phyloP scores from a whole-genome alignment of 1,284 basidiomycete genomes.

The Pseudozyma thailandica region DNA sequence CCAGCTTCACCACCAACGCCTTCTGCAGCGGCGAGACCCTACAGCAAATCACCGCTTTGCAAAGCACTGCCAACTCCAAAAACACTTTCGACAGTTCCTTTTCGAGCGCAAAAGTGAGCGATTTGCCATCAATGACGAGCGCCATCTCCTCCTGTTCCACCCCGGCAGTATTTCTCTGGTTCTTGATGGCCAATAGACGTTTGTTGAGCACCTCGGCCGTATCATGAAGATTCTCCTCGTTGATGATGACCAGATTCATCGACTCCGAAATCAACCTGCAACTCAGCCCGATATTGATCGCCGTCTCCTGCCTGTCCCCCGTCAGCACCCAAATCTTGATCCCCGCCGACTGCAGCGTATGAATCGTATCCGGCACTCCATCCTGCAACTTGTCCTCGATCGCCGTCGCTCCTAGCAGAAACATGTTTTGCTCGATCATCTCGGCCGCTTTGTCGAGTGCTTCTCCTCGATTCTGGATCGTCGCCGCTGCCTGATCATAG shows the following conservation, averaged over 20 bases:
- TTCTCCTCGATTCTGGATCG: slow-evolving; percentile 90
- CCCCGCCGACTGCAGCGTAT: slow-evolving; percentile 95
- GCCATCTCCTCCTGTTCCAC: slow-evolving; percentile 90
- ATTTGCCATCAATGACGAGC: slow-evolving; percentile 96
- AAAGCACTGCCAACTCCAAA: slow-evolving; percentile 95
- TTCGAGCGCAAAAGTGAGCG: slow-evolving; percentile 88
- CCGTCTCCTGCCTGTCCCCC: slow-evolving; percentile 97
- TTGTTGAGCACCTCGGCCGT: slow-evolving; percentile 89
- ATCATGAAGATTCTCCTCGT: slow-evolving; percentile 84
- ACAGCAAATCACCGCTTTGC: slow-evolving; percentile 97
- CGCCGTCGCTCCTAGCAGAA: slow-evolving; percentile 92
- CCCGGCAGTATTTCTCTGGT: slow-evolving; percentile 81
- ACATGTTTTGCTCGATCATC: slow-evolving; percentile 92
- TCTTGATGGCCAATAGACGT: slow-evolving; percentile 89
- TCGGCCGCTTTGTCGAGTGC: slow-evolving; percentile 95
- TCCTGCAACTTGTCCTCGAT: slow-evolving; percentile 99
- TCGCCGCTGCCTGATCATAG: slow-evolving; percentile 89
- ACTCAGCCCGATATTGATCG: slow-evolving; percentile 98
- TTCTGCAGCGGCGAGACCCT: slow-evolving; percentile 98
- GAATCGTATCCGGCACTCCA: slow-evolving; percentile 97
- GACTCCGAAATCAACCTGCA: slow-evolving; percentile 96
- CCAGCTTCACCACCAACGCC: slow-evolving; percentile 95
- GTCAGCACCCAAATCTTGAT: slow-evolving; percentile 99
- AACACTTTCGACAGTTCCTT: slow-evolving; percentile 89
- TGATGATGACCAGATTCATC: slow-evolving; percentile 94